These are phyloP conservation scores for Raffaelea albimanens DNA, from an alignment of 2,329 filamentous ascomycete genomes.

Conservation along the genomic window DNA sequence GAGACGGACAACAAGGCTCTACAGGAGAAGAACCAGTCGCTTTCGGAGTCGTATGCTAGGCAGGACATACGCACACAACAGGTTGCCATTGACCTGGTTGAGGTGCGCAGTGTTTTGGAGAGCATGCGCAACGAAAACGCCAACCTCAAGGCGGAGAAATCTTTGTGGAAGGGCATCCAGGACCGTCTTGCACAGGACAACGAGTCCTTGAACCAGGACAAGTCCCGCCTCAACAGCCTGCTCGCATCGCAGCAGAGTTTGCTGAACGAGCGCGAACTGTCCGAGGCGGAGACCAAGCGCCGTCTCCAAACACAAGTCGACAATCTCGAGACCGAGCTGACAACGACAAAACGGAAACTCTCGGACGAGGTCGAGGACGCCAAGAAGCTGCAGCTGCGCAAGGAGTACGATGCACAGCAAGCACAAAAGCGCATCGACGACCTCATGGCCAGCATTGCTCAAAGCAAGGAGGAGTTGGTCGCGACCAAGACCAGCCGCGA, in stretches of 20 bases:
- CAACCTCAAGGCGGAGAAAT: slow-evolving; percentile 91
- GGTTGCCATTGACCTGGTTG: slow-evolving; percentile 85
- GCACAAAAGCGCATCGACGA: slow-evolving; percentile 89
- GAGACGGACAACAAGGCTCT: slow-evolving; percentile 80
- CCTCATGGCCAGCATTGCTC: slow-evolving; percentile 67
- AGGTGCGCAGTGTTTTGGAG: slow-evolving; percentile 71
- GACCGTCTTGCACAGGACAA: slow-evolving; percentile 82
- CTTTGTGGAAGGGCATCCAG: slow-evolving; percentile 89
- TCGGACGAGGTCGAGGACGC: slow-evolving; percentile 73
- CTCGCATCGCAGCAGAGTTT: slow-evolving; percentile 79
- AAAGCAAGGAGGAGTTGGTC: slow-evolving; percentile 78
- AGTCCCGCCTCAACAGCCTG: slow-evolving; percentile 71
- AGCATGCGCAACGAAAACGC: slow-evolving; percentile 83
- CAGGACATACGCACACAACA: slow-evolving; percentile 87
- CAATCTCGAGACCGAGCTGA: slow-evolving; percentile 67
- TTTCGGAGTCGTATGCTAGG: slow-evolving; percentile 77
- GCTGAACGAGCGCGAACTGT: slow-evolving; percentile 82
- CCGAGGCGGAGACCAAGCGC: slow-evolving; percentile 72
- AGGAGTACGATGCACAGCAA: slow-evolving; percentile 85
- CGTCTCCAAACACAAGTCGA: slow-evolving; percentile 73
- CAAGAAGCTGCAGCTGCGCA: slow-evolving; percentile 72
- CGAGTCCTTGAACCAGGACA: slow-evolving; percentile 74
- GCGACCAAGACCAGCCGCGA: slow-evolving; percentile 80
- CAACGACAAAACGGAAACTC: slow-evolving; percentile 71
- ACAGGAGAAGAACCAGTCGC: slow-evolving; percentile 66